Conservation (phyloP, 2,329 filamentous ascomycete species). For the Arthrobotrys sphaeroides region DNA sequence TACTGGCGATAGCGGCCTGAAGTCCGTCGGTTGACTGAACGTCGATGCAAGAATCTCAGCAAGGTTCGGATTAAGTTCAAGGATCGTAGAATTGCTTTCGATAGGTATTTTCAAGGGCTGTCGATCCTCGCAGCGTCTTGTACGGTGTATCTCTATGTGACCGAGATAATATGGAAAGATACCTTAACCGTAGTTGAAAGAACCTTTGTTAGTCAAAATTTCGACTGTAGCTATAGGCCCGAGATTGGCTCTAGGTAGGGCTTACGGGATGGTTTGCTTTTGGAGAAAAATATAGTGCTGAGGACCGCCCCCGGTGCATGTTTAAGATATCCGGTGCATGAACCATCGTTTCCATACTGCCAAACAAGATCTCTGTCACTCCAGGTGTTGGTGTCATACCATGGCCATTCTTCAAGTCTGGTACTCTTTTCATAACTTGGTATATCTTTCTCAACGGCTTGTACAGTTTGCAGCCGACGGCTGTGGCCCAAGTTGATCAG, state of each 20-base stretch:
- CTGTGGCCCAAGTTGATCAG: not conserved
- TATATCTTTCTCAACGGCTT: too few species aligned
- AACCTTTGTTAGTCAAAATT: not conserved
- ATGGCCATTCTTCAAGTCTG: not conserved
- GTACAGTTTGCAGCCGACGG: not conserved
- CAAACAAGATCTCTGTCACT: not conserved
- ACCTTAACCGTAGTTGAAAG: not conserved
- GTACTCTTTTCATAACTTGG: not conserved
- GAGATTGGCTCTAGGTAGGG: too few species aligned
- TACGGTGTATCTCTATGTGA: constrained; percentile 15
- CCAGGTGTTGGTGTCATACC: not conserved
- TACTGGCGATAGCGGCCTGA: too few species aligned
- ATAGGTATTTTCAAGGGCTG: constrained; percentile 1
- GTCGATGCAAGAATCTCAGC: not conserved
- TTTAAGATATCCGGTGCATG: not conserved
- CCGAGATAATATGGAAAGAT: constrained; percentile 8
- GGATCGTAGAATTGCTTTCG: not conserved
- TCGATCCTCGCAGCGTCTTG: not conserved
- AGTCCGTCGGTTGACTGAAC: not conserved
- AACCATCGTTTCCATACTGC: constrained; percentile 12
- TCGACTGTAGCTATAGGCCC: too few species aligned
- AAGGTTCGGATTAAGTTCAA: not conserved
- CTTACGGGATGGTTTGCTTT: not conserved
- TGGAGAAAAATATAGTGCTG: not conserved
- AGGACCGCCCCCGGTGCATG: not conserved